Conservation (phyloP, 257 asterid genomes). For the Penstemon eatonii region DNA sequence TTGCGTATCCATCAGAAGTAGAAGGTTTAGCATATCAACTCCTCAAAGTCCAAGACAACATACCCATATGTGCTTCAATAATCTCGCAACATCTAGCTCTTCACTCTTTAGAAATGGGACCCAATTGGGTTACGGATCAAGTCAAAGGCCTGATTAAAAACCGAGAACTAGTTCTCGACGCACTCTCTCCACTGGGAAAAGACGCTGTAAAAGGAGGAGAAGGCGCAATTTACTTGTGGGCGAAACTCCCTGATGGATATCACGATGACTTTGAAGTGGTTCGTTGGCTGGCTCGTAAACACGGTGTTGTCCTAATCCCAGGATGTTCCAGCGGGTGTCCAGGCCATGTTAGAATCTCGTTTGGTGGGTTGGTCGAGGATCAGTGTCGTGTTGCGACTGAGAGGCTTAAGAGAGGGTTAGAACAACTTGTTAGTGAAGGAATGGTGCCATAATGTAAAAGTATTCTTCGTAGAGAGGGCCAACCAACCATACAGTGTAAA, state of each 20-base stretch:
- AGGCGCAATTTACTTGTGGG: constrained; percentile 97
- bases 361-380: constrained; percentile 73
- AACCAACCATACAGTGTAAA: too few relatives aligned
- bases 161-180: constrained; percentile 61
- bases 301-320: constrained; percentile 69
- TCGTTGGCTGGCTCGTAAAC: constrained; percentile 74
- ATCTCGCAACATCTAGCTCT: constrained; percentile 83
- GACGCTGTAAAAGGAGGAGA: constrained; percentile 88
- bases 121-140: constrained; percentile 73
- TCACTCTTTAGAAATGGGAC: constrained; percentile 76
- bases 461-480: too few relatives aligned
- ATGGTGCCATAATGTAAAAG: constrained; percentile 49
- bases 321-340: constrained; percentile 78
- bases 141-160: constrained; percentile 72
- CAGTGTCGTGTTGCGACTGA: constrained; percentile 61
- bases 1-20: constrained; percentile 88
- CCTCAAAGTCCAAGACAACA: constrained; percentile 94
- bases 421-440: constrained; percentile 73
- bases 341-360: constrained; percentile 77
- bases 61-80: constrained; percentile 90
- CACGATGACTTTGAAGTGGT: constrained; percentile 71
- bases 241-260: constrained; percentile 65
- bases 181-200: constrained; percentile 77
- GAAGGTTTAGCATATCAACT: constrained; percentile 72
- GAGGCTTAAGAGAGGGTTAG: constrained; percentile 74